A percentile compares a stretch with the other conserved stretches of the same genome.
phyloP scores from a whole-genome alignment of 495 filamentous ascomycete species.

The Filosporella fistucella region DNA sequence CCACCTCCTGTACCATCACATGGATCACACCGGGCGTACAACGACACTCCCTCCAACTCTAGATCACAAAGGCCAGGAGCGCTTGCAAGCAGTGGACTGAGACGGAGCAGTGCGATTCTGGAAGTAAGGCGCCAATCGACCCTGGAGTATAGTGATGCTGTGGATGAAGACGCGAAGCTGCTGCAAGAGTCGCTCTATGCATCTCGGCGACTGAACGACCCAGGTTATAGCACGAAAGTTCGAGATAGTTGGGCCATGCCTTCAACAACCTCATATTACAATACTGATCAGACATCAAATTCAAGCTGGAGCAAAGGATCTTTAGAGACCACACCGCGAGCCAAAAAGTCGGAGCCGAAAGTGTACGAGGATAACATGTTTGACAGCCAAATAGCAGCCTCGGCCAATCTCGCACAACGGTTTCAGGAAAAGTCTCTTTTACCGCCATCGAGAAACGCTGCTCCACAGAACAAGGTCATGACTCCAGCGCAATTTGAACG shows the following conservation, averaged over 20 bases:
- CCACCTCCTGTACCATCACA: slow-evolving; percentile 33
- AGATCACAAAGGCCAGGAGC: slow-evolving; percentile 10
- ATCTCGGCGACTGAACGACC: slow-evolving; percentile 31
- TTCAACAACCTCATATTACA: slow-evolving; percentile 25
- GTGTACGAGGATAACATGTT: slow-evolving; percentile 33
- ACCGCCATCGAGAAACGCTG: slow-evolving; percentile 35
- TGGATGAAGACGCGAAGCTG: slow-evolving; percentile 67
- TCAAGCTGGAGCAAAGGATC: slow-evolving; percentile 27
- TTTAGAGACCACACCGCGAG: slow-evolving; percentile 18
- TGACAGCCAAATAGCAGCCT: slow-evolving; percentile 26
- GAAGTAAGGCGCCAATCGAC: slow-evolving; percentile 36
- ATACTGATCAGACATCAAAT: slow-evolving; percentile 30
- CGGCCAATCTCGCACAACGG: slow-evolving; percentile 47
- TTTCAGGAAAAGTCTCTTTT: slow-evolving; percentile 26
- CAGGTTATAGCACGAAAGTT: slow-evolving; percentile 29
- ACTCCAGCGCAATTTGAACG: slow-evolving; percentile 83
- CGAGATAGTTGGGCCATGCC: slow-evolving; percentile 23
- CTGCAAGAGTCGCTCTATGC: slow-evolving; percentile 58
- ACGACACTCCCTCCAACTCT: slow-evolving; percentile 1
- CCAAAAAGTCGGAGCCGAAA: slow-evolving; percentile 7
- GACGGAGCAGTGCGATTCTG: slow-evolving; percentile 41
- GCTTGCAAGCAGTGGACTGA: slow-evolving; percentile 37
- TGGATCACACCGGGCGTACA: slow-evolving; percentile 18
- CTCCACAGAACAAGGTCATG: slow-evolving; percentile 70
- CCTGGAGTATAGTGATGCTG: slow-evolving; percentile 35